Percentiles rank a stretch among this genome's conserved stretches.
Evolutionary conservation across 1,139 yeast species (phyloP).

Genomic region (Spencermartinsiella ligniputridi): DNA sequence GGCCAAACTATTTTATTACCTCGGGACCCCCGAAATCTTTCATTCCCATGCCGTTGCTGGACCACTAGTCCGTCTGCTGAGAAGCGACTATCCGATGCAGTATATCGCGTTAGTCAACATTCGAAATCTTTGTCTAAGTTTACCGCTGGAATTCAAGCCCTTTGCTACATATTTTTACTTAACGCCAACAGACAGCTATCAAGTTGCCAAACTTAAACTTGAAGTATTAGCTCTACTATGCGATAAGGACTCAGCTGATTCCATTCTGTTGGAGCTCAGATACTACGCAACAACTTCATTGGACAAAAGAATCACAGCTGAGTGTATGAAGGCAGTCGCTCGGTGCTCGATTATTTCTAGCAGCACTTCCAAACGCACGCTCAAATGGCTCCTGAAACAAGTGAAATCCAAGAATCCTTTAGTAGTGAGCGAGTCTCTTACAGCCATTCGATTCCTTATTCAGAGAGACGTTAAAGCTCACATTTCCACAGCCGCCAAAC

Average conservation of each 20-base stretch:
- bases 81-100: constrained; percentile 34
- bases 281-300: constrained; percentile 50
- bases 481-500: constrained; percentile 39
- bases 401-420: constrained; percentile 31
- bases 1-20: constrained; percentile 48
- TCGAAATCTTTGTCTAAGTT: constrained; percentile 35
- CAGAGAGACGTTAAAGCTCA: constrained; percentile 54
- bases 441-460: constrained; percentile 66
- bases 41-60: constrained; percentile 46
- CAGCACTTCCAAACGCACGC: constrained; percentile 20
- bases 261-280: constrained; percentile 63
- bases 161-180: constrained; percentile 52
- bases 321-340: constrained; percentile 57
- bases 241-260: constrained; percentile 46
- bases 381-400: constrained; percentile 46
- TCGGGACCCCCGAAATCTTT: constrained; percentile 51
- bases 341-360: constrained; percentile 42
- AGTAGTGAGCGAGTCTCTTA: constrained; percentile 55
- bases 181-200: constrained; percentile 50
- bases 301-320: constrained; percentile 41
- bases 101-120: constrained; percentile 33
- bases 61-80: constrained; percentile 44
- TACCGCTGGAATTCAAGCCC: constrained; percentile 45
- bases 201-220: constrained; percentile 54
- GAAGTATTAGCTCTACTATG: constrained; percentile 58